Base-by-base conservation (phyloP, 2,329 filamentous ascomycete genomes). In the Fusarium dlaminii region DNA sequence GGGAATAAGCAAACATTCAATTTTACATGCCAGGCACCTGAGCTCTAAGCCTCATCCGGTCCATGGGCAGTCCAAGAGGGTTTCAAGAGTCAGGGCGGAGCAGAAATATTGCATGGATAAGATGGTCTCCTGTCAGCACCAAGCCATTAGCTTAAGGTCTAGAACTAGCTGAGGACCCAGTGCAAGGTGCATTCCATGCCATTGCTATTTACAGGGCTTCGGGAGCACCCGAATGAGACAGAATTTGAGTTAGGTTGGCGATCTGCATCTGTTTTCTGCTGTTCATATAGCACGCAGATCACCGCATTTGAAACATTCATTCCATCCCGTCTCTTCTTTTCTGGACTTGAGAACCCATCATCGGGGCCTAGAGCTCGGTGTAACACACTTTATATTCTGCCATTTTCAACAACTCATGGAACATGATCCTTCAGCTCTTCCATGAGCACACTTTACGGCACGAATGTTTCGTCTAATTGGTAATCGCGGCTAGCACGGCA, bases 1-100 rank as follows among this genome's bases (percentile, higher is more conserved):
- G 49, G 36, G 4, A 63, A 54, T 42, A 48, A 36, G 24, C 68
- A 64, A 36, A 15, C 37, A 66, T 46, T 36, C n/a, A 29, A n/a
- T 51, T 43, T 34, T 62, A 37, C 60, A 71, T 73, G 48, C 70
- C 70, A 74, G 56, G 46, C 32, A 32, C 59, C 34, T 58, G 22
- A 58, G 51, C n/a, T 70, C 70, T 57, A 73, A 56, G 59, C 70
- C 70, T 37, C 66, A 73, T 73, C 60, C 70, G 66, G 70, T 34
- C 58, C 51, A n/a, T 39, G 34, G 42, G 20, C 55, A 36, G 36
- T 24, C 45, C 54, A 63, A 43, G 34, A 39, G n/a, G 54, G 46
- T 60, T 70, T 70, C 66, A 58, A 57, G 34, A 59, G 55, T 30
- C 43, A 64, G 52, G 70, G 70, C 70, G 57, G 55, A 73, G 70